These are phyloP conservation scores for Arachis stenosperma DNA, from an alignment of 306 rosid species.

Conservation along the genomic window DNA sequence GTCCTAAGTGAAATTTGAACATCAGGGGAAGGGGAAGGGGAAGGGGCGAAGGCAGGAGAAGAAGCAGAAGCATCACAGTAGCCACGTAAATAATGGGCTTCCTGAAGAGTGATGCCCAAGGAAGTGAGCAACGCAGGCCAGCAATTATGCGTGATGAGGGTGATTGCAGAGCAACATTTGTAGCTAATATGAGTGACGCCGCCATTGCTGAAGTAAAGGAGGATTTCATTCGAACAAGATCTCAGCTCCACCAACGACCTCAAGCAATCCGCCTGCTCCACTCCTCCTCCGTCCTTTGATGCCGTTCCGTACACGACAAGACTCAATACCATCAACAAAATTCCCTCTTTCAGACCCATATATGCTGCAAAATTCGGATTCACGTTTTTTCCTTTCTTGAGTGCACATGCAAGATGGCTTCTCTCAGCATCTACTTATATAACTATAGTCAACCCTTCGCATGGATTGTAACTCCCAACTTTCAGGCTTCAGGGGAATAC, in stretches of 20 bases:
- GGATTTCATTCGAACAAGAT: constrained; percentile 48
- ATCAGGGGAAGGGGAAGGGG: neutral
- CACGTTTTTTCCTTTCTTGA: too few relatives aligned
- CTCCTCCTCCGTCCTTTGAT: neutral
- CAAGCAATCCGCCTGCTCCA: constrained; percentile 37
- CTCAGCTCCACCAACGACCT: constrained; percentile 37
- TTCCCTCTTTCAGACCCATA: constrained; percentile 30
- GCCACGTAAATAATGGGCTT: constrained; percentile 40
- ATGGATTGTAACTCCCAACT: too few relatives aligned
- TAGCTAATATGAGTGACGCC: constrained; percentile 34
- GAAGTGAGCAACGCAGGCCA: constrained; percentile 53
- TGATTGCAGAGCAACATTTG: constrained; percentile 49
- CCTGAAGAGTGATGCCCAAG: constrained; percentile 43
- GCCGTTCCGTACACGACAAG: constrained; percentile 15
- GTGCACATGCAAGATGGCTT: too few relatives aligned
- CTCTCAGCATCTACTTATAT: too few relatives aligned
- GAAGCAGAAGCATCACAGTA: constrained; percentile 40
- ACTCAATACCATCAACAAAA: neutral
- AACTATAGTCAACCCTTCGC: too few relatives aligned
- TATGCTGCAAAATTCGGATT: too few relatives aligned
- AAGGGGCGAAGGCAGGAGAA: constrained; percentile 34
- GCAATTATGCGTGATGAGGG: constrained; percentile 47
- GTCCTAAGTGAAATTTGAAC: neutral
- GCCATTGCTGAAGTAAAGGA: constrained; percentile 39
- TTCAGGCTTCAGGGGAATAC: too few relatives aligned